These are phyloP conservation scores for Claviceps pazoutovae DNA, from an alignment of 2,329 filamentous ascomycete species.

Conservation along the genomic window DNA sequence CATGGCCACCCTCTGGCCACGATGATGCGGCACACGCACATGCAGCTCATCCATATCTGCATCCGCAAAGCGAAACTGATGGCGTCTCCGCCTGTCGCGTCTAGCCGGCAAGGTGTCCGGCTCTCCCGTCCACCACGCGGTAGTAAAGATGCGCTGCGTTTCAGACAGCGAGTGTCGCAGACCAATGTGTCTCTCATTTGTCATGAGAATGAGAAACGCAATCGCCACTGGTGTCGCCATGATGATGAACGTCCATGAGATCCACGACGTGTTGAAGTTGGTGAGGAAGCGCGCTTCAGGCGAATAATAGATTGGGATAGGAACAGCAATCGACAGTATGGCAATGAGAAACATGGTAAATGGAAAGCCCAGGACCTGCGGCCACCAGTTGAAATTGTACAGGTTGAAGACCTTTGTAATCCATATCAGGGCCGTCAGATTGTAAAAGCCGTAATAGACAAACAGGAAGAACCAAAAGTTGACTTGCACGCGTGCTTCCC, in stretches of 20 bases:
- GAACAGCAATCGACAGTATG: conserved; percentile 42
- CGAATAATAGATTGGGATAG: conserved; percentile 45
- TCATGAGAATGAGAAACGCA: conserved; percentile 49
- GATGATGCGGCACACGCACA: conserved; percentile 12
- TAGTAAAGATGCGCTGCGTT: conserved; percentile 53
- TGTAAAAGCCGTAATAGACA: conserved; percentile 57
- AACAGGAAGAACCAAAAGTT: conserved; percentile 62
- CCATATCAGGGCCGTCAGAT: conserved; percentile 52
- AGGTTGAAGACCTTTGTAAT: conserved; percentile 61
- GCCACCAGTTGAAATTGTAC: conserved; percentile 61
- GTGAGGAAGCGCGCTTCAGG: conserved; percentile 39
- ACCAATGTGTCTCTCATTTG: conserved; percentile 48
- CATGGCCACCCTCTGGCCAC: conserved; percentile 24
- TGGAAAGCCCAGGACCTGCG: conserved; percentile 47
- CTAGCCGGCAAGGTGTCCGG: conserved; percentile 29
- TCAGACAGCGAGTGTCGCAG: conserved; percentile 48
- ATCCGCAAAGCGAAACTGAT: conserved; percentile 18
- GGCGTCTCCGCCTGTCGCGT: conserved; percentile 17
- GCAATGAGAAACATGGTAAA: conserved; percentile 49
- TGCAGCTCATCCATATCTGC: conserved; percentile 25
- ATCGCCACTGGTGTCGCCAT: conserved; percentile 57
- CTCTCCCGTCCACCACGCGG: conserved; percentile 52
- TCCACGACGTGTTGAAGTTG: conserved; percentile 52
- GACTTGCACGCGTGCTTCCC: conserved; percentile 46
- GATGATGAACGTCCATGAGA: conserved; percentile 54